Evolutionary conservation across 2,329 filamentous ascomycete genomes (phyloP).

Genomic region (Verticillium tricorpus): DNA sequence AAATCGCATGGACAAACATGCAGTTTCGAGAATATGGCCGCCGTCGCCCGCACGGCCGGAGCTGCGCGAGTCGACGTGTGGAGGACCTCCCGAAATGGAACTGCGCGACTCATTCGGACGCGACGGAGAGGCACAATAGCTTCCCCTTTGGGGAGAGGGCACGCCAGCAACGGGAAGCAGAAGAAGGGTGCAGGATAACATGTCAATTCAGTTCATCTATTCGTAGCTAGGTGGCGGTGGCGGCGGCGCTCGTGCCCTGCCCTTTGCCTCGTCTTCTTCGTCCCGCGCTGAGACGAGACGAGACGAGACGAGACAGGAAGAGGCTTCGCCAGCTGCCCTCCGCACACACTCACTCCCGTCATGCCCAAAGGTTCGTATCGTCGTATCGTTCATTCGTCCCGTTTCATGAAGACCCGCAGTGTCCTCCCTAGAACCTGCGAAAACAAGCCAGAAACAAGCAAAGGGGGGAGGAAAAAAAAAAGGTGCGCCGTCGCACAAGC

Average conservation of each 20-base stretch:
- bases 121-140: background rate
- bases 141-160: background rate
- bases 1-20: background rate
- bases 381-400: conserved; percentile 1
- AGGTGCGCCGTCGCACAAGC: background rate
- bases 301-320: background rate
- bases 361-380: background rate
- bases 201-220: background rate
- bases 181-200: background rate
- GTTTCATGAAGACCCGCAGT: background rate
- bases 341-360: background rate
- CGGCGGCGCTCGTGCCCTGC: background rate
- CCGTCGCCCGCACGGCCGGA: background rate
- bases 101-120: background rate
- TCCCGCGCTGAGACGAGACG: background rate
- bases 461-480: conserved; percentile 2
- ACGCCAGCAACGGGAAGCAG: background rate
- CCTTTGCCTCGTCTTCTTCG: background rate
- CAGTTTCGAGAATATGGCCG: background rate
- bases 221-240: background rate
- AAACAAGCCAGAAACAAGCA: conserved; percentile 8
- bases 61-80: background rate
- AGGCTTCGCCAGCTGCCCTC: background rate
- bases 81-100: background rate
- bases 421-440: background rate